Conservation (phyloP, 176 grass and related monocot genomes). For the bread wheat (Triticum aestivum) region DNA sequence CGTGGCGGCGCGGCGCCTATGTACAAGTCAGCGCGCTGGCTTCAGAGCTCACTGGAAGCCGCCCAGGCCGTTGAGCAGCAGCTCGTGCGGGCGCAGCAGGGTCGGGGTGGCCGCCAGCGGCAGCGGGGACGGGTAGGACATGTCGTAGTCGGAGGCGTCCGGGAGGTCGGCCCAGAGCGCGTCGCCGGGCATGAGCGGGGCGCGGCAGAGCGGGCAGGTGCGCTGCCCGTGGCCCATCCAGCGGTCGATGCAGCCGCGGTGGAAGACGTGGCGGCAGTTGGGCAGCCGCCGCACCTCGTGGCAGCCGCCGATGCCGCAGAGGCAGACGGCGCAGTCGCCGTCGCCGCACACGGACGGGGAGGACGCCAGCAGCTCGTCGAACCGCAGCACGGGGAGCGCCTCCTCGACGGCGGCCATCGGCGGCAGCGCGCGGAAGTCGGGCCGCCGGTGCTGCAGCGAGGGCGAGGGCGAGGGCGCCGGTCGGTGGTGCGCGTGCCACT, state of each 20-base stretch:
- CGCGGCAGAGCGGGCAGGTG: constrained; percentile 85
- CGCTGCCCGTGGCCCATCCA: constrained; percentile 71
- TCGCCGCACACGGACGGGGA: constrained; percentile 19
- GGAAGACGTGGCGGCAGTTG: constrained; percentile 90
- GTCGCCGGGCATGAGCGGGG: constrained; percentile 51
- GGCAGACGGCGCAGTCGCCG: constrained; percentile 74
- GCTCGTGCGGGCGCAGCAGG: constrained; percentile 56
- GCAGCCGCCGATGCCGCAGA: constrained; percentile 53
- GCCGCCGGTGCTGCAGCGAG: constrained; percentile 36
- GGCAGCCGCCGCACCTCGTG: constrained; percentile 74
- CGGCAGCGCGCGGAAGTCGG: constrained; percentile 36
- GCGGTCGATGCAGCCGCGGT: constrained; percentile 82
- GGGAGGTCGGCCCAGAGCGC: not conserved
- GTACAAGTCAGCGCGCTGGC: constrained; percentile 19
- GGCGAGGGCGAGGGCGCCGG: not conserved
- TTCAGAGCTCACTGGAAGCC: constrained; percentile 37
- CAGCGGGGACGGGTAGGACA: constrained; percentile 30
- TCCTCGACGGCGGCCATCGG: constrained; percentile 49
- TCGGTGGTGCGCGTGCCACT: not conserved
- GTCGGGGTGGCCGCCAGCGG: constrained; percentile 37
- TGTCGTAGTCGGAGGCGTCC: constrained; percentile 39
- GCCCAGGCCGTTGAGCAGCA: constrained; percentile 46
- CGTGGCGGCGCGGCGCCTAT: not conserved
- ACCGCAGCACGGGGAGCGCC: constrained; percentile 66
- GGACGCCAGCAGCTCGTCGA: constrained; percentile 56